Evolutionary conservation across 352 stramenopile species (phyloP).

Genomic region (Phytophthora aleatoria): DNA sequence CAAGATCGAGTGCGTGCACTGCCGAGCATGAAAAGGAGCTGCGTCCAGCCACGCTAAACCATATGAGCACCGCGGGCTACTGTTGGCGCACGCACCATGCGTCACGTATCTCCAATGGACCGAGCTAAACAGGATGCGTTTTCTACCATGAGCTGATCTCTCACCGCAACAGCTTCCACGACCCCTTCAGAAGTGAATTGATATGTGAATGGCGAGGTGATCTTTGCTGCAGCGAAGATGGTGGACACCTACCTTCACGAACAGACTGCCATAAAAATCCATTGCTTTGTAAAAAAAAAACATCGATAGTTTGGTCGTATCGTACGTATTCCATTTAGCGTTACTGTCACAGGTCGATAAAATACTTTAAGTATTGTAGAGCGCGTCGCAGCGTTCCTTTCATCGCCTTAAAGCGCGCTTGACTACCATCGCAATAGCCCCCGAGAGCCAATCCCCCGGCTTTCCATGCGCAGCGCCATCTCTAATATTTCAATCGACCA

Average conservation of each 20-base stretch:
- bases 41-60: conserved; percentile 16
- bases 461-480: conserved; percentile 67
- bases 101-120: conserved; percentile 11
- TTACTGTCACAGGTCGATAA: background rate
- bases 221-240: no score
- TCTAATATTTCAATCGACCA: conserved; percentile 80
- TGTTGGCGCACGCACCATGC: background rate
- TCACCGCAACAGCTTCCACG: no score
- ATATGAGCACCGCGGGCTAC: conserved; percentile 18
- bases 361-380: no score
- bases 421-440: conserved; percentile 40
- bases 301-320: background rate
- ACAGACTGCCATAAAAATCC: no score
- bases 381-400: background rate
- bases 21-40: conserved; percentile 21
- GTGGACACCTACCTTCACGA: no score
- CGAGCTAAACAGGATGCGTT: no score
- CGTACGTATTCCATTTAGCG: conserved; percentile 10
- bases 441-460: conserved; percentile 47
- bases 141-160: no score
- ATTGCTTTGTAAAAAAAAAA: no score
- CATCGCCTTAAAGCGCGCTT: background rate
- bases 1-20: background rate
- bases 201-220: no score
- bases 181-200: no score